Conservation (phyloP, 1,284 basidiomycete genomes). For the Amylostereum areolatum region DNA sequence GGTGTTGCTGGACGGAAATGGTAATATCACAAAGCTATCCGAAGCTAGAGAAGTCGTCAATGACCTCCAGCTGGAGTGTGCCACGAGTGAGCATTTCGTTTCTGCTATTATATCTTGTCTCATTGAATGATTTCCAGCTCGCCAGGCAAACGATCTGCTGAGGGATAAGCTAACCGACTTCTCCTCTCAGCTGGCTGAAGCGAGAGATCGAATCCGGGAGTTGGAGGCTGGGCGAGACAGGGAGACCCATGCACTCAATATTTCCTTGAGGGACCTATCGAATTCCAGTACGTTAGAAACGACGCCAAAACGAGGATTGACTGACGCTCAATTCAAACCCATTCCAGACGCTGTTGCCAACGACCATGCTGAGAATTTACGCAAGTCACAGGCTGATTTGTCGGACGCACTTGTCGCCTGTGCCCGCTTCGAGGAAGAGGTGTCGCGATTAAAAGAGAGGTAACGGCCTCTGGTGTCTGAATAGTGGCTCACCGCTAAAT, state of each 20-base stretch:
- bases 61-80: conserved; percentile 22
- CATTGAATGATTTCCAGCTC: conserved; percentile 16
- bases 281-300: conserved; percentile 16
- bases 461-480: conserved; percentile 7
- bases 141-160: conserved; percentile 29
- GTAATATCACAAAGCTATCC: conserved; percentile 15
- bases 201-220: conserved; percentile 22
- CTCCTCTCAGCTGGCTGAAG: conserved; percentile 26
- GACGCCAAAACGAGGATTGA: background rate
- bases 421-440: conserved; percentile 16
- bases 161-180: conserved; percentile 27
- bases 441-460: conserved; percentile 17
- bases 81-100: conserved; percentile 17
- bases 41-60: conserved; percentile 19
- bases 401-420: conserved; percentile 12
- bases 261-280: conserved; percentile 14
- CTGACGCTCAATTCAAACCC: background rate
- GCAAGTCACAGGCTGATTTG: conserved; percentile 8
- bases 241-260: conserved; percentile 19
- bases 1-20: conserved; percentile 20
- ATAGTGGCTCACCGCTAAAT: background rate
- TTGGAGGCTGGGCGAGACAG: conserved; percentile 19
- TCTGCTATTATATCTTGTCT: background rate
- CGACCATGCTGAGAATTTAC: conserved; percentile 16
- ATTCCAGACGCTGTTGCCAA: conserved; percentile 7